Evolutionary conservation across 2,329 filamentous ascomycete genomes (phyloP), one percentile per base, ranked within the genome.

Genomic region (Clonostachys sp.): DNA sequence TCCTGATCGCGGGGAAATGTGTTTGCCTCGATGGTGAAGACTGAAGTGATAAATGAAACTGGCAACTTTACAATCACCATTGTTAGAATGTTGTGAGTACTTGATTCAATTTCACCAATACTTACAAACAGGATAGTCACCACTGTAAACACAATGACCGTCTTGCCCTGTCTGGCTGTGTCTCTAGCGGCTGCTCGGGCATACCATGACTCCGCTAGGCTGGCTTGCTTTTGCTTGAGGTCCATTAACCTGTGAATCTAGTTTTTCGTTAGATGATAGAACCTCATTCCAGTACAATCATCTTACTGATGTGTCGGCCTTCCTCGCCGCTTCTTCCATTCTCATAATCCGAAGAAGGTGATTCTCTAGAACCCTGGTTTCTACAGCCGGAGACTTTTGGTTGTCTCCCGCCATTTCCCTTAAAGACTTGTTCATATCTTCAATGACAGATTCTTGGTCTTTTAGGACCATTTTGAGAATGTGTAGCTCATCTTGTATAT

Each of bases 161-260:
- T 50, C 34, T 50, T 48, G 8, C 49, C 46, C 18, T 50, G 49
- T n/a, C 46, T 44, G 33, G 45, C 49, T 5, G 42, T 48, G 34
- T 50, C 49, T 33, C 13, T 41, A 12, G 49, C 49, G 9, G 46
- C 42, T 34, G 40, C 46, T 16, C 46, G 30, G 14, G 49, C 49
- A n/a, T 40, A 50, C 38, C 39, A 43, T 14, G 46, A 43, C 40
- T 50, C 49, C 2, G 34, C 30, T 20, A 50, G 43, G 18, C 43
- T 50, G 8, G 48, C 48, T n/a, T 50, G 48, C 34, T 48, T 50
- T 34, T 50, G 48, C 35, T 50, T 50, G 13, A 50, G 46, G 24
- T 48, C 48, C 20, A 50, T 44, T 5, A 50, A 42, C 9, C 46
- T 42, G 34, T 45, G 42, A 12, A 50, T 34, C 48, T 50, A 41